Evolutionary conservation across 805 yeast species (phyloP).

Genomic region (Blastobotrys attinorum): DNA sequence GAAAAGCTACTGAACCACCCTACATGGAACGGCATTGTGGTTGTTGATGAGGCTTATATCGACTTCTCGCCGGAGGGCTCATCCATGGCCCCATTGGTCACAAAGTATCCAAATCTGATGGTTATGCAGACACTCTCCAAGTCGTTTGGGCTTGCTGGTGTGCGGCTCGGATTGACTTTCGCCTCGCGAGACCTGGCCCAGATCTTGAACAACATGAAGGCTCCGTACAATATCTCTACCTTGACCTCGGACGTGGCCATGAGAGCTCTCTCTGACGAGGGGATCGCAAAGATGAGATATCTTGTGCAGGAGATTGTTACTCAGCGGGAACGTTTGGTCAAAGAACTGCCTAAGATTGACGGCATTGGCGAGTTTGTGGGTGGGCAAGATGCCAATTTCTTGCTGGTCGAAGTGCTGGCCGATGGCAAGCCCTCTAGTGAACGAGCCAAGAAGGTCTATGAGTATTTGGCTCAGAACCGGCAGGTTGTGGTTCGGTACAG

Average conservation of each 20-base stretch:
- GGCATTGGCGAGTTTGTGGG: conserved; percentile 75
- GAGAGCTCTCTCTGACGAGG: conserved; percentile 57
- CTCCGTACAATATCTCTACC: conserved; percentile 89
- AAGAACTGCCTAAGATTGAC: conserved; percentile 45
- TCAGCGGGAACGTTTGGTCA: conserved; percentile 50
- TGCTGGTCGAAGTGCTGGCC: conserved; percentile 65
- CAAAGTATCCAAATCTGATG: conserved; percentile 70
- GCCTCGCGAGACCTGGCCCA: conserved; percentile 52
- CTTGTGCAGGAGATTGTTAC: conserved; percentile 42
- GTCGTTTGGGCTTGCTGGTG: conserved; percentile 94
- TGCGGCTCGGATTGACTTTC: conserved; percentile 78
- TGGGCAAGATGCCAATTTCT: conserved; percentile 79
- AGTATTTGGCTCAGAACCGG: conserved; percentile 58
- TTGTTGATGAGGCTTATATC: conserved; percentile 91
- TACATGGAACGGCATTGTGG: conserved; percentile 67
- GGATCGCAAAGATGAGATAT: conserved; percentile 50
- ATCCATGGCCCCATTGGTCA: conserved; percentile 71
- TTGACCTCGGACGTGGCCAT: conserved; percentile 68
- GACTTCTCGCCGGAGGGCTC: conserved; percentile 69
- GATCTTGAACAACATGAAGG: conserved; percentile 82
- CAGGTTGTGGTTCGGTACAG: conserved; percentile 85
- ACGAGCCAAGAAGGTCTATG: conserved; percentile 60
- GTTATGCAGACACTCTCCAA: conserved; percentile 90
- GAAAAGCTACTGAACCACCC: conserved; percentile 38
- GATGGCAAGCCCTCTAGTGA: conserved; percentile 59